Percentiles rank a stretch among this genome's conserved stretches.
Conservation (phyloP, 306 rosid genomes). For the Oemleria cerasiformis region DNA sequence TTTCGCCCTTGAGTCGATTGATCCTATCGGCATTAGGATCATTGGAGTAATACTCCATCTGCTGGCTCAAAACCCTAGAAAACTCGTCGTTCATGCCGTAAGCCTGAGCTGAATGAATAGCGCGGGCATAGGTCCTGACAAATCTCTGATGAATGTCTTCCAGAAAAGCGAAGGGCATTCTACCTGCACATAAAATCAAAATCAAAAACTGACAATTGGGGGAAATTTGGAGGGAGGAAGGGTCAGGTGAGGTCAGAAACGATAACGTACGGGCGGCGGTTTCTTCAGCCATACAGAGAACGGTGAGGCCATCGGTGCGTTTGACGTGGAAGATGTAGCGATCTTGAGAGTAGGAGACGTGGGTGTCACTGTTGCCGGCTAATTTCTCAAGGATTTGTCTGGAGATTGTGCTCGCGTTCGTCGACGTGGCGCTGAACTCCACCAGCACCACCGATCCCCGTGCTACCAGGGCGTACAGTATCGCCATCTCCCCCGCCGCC, state of each 20-base stretch:
- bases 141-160: slow-evolving; percentile 95
- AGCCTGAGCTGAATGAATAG: slow-evolving; percentile 75
- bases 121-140: slow-evolving; percentile 85
- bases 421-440: slow-evolving; percentile 68
- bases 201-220: background rate
- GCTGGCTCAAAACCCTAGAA: slow-evolving; percentile 89
- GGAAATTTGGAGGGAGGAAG: background rate
- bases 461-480: slow-evolving; percentile 76
- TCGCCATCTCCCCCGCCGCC: slow-evolving; percentile 50
- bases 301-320: slow-evolving; percentile 98
- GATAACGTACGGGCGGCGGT: slow-evolving; percentile 65
- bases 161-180: slow-evolving; percentile 88
- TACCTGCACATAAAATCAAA: slow-evolving; percentile 42
- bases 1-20: slow-evolving; percentile 93
- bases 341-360: slow-evolving; percentile 92
- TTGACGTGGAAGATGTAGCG: slow-evolving; percentile 87
- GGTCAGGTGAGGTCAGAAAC: background rate
- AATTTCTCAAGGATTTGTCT: slow-evolving; percentile 81
- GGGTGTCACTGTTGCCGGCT: slow-evolving; percentile 68
- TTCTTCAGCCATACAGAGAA: slow-evolving; percentile 98
- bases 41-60: slow-evolving; percentile 78
- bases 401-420: slow-evolving; percentile 83
- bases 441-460: slow-evolving; percentile 94
- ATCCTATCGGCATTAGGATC: slow-evolving; percentile 99
- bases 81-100: slow-evolving; percentile 96